Percentiles rank a stretch among this genome's conserved stretches.
Evolutionary conservation across 2,329 filamentous ascomycete species (phyloP).

Genomic region (Trichoderma sp.): DNA sequence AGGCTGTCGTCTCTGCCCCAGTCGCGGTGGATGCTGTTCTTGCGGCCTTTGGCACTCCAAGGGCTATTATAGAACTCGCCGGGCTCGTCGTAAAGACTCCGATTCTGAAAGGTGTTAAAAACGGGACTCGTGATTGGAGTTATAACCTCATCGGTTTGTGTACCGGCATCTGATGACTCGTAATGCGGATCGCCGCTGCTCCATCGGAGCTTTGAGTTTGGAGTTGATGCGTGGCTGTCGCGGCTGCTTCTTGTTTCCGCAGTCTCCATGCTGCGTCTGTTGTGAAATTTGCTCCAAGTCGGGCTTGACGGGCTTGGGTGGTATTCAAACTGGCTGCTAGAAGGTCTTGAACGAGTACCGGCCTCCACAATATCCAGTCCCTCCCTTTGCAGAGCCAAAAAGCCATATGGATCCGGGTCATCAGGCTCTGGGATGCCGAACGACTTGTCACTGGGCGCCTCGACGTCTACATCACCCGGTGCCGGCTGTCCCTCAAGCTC

Average conservation of each 20-base stretch:
- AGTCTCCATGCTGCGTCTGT: constrained; percentile 36
- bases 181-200: constrained; percentile 31
- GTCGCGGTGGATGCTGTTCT: constrained; percentile 13
- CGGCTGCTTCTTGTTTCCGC: constrained; percentile 32
- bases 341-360: constrained; percentile 41
- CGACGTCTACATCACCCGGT: constrained; percentile 43
- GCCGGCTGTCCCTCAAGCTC: constrained; percentile 34
- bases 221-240: constrained; percentile 32
- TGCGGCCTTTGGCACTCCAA: constrained; percentile 16
- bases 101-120: background rate
- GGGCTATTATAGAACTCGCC: constrained; percentile 17
- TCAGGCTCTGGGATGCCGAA: constrained; percentile 46
- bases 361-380: constrained; percentile 45
- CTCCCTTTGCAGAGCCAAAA: constrained; percentile 43
- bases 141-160: constrained; percentile 35
- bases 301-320: constrained; percentile 44
- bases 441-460: constrained; percentile 35
- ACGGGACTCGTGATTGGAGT: constrained; percentile 20
- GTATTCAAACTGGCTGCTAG: constrained; percentile 45
- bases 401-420: constrained; percentile 46
- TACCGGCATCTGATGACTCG: constrained; percentile 36
- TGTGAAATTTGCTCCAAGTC: constrained; percentile 43
- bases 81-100: background rate
- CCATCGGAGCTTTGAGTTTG: constrained; percentile 26
- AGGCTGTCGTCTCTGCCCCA: constrained; percentile 20